Evolutionary conservation across 352 stramenopile species (phyloP).

Genomic region (Proteromonas lacertae): DNA sequence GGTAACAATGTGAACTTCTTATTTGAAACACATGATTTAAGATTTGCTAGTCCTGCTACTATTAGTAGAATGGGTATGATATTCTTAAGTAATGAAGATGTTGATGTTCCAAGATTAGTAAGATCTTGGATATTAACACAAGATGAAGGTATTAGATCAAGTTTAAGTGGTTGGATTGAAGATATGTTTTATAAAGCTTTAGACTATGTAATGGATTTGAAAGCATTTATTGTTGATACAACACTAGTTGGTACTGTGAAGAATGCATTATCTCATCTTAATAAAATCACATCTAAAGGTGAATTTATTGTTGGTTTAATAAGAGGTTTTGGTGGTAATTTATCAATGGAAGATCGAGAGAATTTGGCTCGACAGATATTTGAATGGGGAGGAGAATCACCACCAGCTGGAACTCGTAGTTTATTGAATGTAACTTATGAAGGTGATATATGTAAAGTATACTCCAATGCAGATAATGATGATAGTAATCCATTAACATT

Average conservation of each 20-base stretch:
- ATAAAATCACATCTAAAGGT: constrained; percentile 19
- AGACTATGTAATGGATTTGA: constrained; percentile 37
- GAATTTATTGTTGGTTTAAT: constrained; percentile 59
- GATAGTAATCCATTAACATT: constrained; percentile 29
- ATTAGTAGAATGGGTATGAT: constrained; percentile 85
- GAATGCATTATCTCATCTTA: constrained; percentile 49
- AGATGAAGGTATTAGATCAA: constrained; percentile 14
- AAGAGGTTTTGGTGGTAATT: constrained; percentile 51
- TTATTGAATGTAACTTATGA: too few relatives aligned
- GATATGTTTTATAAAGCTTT: constrained; percentile 47
- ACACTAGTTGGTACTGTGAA: constrained; percentile 63
- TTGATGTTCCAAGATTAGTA: constrained; percentile 22
- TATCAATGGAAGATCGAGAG: constrained; percentile 24
- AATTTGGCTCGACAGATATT: constrained; percentile 56
- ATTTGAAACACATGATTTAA: constrained; percentile 72
- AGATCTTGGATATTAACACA: constrained; percentile 32
- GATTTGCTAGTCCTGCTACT: constrained; percentile 66
- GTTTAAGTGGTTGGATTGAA: constrained; percentile 44
- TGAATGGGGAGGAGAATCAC: constrained; percentile 32
- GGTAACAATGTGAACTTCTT: constrained; percentile 73
- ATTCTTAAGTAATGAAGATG: constrained; percentile 55
- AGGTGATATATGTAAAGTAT: too few relatives aligned
- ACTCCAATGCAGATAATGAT: constrained; percentile 37
- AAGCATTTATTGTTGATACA: constrained; percentile 40
- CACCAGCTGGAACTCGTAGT: constrained; percentile 33